A percentile compares a stretch with the other conserved stretches of the same genome.
Evolutionary conservation across 164 flowering plant genomes (phyloP).

Genomic region (Hamamelis virginiana): DNA sequence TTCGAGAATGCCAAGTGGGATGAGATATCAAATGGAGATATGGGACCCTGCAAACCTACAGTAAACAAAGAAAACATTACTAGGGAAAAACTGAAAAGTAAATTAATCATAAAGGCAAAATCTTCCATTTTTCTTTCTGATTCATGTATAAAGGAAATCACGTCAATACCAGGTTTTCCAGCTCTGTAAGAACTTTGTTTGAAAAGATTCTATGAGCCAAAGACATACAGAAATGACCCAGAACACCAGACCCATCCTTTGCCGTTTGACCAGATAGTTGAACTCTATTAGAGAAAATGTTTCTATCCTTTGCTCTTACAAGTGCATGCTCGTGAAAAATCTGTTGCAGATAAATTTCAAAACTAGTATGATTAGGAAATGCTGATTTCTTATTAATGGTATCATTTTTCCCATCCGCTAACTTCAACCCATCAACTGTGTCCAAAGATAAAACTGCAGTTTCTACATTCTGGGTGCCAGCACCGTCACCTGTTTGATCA

Average conservation of each 20-base stretch:
- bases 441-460: constrained; percentile 40
- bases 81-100: not conserved
- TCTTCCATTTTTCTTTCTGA: too few species aligned
- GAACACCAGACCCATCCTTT: constrained; percentile 57
- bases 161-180: constrained; percentile 77
- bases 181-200: constrained; percentile 62
- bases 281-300: constrained; percentile 27
- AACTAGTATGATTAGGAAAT: constrained; percentile 51
- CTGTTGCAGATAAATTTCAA: constrained; percentile 82
- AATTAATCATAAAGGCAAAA: not conserved
- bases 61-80: not conserved
- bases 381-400: constrained; percentile 18
- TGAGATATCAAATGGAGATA: constrained; percentile 75
- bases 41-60: constrained; percentile 61
- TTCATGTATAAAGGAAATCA: not conserved
- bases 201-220: constrained; percentile 89
- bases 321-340: constrained; percentile 71
- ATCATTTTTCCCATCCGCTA: constrained; percentile 34
- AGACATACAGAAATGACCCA: constrained; percentile 87
- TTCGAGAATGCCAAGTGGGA: constrained; percentile 94
- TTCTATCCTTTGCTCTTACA: constrained; percentile 49
- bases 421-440: constrained; percentile 32
- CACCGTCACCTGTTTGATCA: constrained; percentile 31
- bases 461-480: constrained; percentile 31
- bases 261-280: constrained; percentile 38